Conservation (phyloP, 106 monocot species). For the Dendrobium catenatum region DNA sequence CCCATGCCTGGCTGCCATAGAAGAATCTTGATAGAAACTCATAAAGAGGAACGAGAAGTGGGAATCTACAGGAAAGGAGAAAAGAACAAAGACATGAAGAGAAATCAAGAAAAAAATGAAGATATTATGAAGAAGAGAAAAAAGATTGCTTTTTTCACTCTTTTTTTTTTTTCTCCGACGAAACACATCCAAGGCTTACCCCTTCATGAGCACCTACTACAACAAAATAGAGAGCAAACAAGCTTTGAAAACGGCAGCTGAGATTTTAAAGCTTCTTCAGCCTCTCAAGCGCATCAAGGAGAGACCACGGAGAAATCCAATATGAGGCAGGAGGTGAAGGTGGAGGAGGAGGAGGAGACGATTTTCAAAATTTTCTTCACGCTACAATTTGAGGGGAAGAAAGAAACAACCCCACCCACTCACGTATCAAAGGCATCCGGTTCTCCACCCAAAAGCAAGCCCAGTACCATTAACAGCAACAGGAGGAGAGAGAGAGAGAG, state of each 20-base stretch:
- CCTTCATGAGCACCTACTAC: neutral
- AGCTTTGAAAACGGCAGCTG: neutral
- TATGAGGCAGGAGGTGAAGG: neutral
- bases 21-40: neutral
- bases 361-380: neutral
- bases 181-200: slow-evolving; percentile 8
- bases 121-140: neutral
- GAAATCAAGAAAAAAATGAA: slow-evolving; percentile 1
- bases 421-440: slow-evolving; percentile 43
- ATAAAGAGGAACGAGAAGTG: neutral
- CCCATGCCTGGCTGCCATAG: neutral
- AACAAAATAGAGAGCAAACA: neutral
- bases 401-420: slow-evolving; percentile 27
- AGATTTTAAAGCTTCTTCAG: neutral
- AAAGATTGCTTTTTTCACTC: neutral
- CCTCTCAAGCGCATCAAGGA: neutral
- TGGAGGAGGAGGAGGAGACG: neutral
- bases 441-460: slow-evolving; percentile 35
- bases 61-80: neutral
- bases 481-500: slow-evolving; percentile 12
- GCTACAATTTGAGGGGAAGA: neutral
- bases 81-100: neutral
- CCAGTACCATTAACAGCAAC: slow-evolving; percentile 28
- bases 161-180: neutral
- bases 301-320: neutral